Conservation (phyloP, 257 asterid species). For the Paraleonurus japonicus region DNA sequence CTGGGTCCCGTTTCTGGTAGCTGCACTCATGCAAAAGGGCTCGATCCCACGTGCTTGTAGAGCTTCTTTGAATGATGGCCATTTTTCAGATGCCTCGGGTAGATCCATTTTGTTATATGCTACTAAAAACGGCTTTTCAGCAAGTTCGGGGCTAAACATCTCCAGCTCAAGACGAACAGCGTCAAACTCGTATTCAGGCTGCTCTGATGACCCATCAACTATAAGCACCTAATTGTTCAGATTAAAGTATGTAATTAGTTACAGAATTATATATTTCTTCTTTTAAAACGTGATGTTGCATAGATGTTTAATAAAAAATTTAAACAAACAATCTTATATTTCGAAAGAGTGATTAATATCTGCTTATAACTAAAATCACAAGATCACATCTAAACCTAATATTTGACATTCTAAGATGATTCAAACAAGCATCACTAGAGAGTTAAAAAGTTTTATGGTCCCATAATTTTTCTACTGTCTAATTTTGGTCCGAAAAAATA, state of each 20-base stretch:
- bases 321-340: background rate
- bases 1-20: conserved; percentile 72
- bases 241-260: conserved; percentile 30
- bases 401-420: background rate
- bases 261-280: background rate
- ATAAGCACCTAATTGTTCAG: conserved; percentile 68
- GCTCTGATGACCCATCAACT: conserved; percentile 91
- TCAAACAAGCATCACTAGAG: background rate
- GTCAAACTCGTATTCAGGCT: conserved; percentile 88
- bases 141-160: conserved; percentile 90
- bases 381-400: conserved; percentile 1
- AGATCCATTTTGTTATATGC: conserved; percentile 95
- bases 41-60: conserved; percentile 66
- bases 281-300: background rate
- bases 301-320: background rate
- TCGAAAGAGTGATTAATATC: background rate
- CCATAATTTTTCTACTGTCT: background rate
- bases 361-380: background rate
- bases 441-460: background rate
- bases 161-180: conserved; percentile 99
- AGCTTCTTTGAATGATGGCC: conserved; percentile 65
- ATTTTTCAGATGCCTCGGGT: conserved; percentile 77
- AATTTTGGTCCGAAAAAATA: background rate
- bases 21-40: conserved; percentile 90
- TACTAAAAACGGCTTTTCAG: conserved; percentile 81